Percentiles rank a stretch among this genome's conserved stretches.
Conservation (phyloP, 345 rosid species). For the Hypericum perforatum region DNA sequence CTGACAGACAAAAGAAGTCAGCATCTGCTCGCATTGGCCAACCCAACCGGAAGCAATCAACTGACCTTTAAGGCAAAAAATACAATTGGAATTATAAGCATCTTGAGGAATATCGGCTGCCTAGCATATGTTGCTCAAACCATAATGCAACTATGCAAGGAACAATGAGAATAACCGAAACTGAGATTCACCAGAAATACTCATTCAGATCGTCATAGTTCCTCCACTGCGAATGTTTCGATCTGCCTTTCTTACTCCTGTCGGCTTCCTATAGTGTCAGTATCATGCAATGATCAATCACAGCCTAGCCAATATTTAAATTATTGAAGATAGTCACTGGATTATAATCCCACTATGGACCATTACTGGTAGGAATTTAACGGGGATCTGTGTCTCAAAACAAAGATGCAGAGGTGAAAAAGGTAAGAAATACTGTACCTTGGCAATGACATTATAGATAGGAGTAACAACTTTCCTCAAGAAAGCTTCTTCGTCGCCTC, state of each 20-base stretch:
- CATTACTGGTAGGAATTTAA: no score
- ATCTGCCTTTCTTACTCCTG: constrained; percentile 69
- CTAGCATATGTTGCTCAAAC: no score
- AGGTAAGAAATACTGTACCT: constrained; percentile 29
- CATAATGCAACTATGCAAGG: no score
- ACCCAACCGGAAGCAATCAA: constrained; percentile 90
- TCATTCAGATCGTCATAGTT: constrained; percentile 97
- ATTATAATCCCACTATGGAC: no score
- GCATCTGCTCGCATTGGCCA: constrained; percentile 99
- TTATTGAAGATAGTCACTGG: no score
- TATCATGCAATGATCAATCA: constrained; percentile 4
- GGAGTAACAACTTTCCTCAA: constrained; percentile 87
- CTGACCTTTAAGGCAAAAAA: constrained; percentile 52
- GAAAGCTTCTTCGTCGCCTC: constrained; percentile 96
- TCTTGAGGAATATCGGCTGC: not conserved
- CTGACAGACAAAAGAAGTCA: constrained; percentile 61
- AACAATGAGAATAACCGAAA: not conserved
- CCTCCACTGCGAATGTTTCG: constrained; percentile 99
- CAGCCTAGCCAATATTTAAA: no score
- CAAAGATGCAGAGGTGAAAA: not conserved
- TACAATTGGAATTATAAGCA: constrained; percentile 1
- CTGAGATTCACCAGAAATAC: constrained; percentile 59
- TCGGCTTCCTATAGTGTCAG: constrained; percentile 66
- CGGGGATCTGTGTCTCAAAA: no score
- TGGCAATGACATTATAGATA: constrained; percentile 68